Percentiles rank a stretch among this genome's conserved stretches.
Evolutionary conservation across 352 stramenopile genomes (phyloP).

Genomic region (Globisporangium perplexum): DNA sequence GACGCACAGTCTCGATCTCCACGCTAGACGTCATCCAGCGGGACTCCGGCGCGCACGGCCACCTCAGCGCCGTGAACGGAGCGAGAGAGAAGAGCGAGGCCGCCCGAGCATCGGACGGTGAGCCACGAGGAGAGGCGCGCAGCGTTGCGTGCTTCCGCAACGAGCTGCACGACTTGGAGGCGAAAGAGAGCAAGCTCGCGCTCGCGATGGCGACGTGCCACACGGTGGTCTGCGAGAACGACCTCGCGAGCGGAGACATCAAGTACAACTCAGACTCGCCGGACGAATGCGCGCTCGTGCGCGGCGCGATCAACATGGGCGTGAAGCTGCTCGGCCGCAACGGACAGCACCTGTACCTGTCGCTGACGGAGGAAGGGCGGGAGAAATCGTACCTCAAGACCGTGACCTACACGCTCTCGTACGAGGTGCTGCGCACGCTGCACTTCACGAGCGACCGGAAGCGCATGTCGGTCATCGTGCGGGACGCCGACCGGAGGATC

Average conservation of each 20-base stretch:
- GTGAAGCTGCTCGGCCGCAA: constrained; percentile 69
- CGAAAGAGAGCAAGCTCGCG: constrained; percentile 47
- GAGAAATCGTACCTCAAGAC: constrained; percentile 58
- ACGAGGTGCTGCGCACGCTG: constrained; percentile 63
- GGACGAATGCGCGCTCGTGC: constrained; percentile 90
- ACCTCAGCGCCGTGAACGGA: background rate
- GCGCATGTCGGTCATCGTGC: constrained; percentile 80
- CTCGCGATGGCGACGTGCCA: constrained; percentile 81
- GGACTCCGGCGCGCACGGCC: constrained; percentile 7
- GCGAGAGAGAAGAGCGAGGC: background rate
- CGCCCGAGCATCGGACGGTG: background rate
- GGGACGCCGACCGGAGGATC: constrained; percentile 40
- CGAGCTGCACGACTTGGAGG: constrained; percentile 42
- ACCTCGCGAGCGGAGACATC: constrained; percentile 30
- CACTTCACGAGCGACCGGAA: constrained; percentile 80
- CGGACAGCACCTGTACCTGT: constrained; percentile 45
- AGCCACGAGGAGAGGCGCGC: background rate
- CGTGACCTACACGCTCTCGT: constrained; percentile 58
- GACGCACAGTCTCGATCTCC: constrained; percentile 28
- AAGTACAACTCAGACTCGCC: constrained; percentile 90
- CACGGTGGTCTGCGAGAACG: constrained; percentile 78
- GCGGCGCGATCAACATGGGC: constrained; percentile 70
- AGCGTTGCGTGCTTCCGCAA: constrained; percentile 37
- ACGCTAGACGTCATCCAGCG: constrained; percentile 20
- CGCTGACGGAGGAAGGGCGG: constrained; percentile 49